Evolutionary conservation across 306 rosid species (phyloP).

Genomic region (Vigna unguiculata): DNA sequence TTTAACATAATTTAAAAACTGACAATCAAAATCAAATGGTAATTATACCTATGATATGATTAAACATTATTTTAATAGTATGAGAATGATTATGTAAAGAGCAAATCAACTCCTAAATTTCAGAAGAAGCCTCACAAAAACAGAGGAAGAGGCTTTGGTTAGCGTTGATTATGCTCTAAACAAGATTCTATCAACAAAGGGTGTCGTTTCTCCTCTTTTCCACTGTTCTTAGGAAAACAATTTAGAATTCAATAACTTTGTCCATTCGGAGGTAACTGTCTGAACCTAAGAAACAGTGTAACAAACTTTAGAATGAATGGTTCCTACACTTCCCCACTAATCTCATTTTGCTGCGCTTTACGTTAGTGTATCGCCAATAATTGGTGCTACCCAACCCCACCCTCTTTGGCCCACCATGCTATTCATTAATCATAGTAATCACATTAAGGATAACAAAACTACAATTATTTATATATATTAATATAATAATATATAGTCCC

Average conservation of each 20-base stretch:
- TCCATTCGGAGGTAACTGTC: conserved; percentile 55
- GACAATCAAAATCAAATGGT: too few species aligned
- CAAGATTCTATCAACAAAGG: too few species aligned
- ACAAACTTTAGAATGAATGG: conserved; percentile 23
- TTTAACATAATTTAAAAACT: too few species aligned
- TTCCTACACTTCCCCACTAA: conserved; percentile 43
- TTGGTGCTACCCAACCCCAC: conserved; percentile 45
- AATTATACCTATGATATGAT: too few species aligned
- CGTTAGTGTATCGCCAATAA: conserved; percentile 48
- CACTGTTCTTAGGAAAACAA: conserved; percentile 4
- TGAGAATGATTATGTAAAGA: too few species aligned
- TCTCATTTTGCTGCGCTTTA: conserved; percentile 52
- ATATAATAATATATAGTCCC: too few species aligned
- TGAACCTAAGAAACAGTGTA: conserved; percentile 55
- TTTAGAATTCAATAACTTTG: conserved; percentile 17
- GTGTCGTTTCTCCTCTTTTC: too few species aligned
- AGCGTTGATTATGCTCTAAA: too few species aligned
- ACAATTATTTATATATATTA: neutral
- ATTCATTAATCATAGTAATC: conserved; percentile 11
- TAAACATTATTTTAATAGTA: too few species aligned
- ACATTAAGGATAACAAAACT: conserved; percentile 11
- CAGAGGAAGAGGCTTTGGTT: too few species aligned
- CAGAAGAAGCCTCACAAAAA: too few species aligned
- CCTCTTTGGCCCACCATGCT: conserved; percentile 44
- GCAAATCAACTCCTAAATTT: too few species aligned